These are phyloP conservation scores for Suillus clintonianus DNA, from an alignment of 768 basidiomycete genomes.

Conservation along the genomic window DNA sequence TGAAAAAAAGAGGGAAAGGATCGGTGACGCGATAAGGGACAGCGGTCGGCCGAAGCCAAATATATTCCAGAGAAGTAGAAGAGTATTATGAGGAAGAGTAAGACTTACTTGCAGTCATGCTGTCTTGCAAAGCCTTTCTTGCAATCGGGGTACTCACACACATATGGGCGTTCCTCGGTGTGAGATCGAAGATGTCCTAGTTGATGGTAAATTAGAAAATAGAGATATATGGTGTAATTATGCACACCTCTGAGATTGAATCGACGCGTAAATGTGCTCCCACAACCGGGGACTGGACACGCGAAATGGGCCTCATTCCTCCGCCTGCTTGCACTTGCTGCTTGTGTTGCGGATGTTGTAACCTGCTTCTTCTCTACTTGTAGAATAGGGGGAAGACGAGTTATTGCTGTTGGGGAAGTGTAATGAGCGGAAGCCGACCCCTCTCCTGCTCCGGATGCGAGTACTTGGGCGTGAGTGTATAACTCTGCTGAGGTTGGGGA, in stretches of 20 bases:
- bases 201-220: constrained; percentile 2
- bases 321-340: constrained; percentile 85
- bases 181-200: constrained; percentile 91
- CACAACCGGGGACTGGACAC: constrained; percentile 94
- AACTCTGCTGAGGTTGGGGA: constrained; percentile 56
- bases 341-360: constrained; percentile 90
- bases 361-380: constrained; percentile 95
- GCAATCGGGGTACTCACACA: constrained; percentile 92
- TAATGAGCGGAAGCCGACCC: constrained; percentile 30
- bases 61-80: not conserved
- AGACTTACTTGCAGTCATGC: constrained; percentile 92
- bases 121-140: constrained; percentile 94
- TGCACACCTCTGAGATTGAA: constrained; percentile 87
- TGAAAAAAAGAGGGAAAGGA: not conserved
- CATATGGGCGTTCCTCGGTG: constrained; percentile 92
- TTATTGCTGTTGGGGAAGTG: constrained; percentile 32
- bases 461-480: constrained; percentile 50
- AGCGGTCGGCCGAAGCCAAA: not conserved
- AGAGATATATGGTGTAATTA: constrained; percentile 11
- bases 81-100: not conserved
- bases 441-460: constrained; percentile 27
- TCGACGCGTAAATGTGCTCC: constrained; percentile 93
- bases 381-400: constrained; percentile 78
- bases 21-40: not conserved
- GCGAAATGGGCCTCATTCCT: constrained; percentile 91